Base-by-base conservation (phyloP, 106 monocot genomes). In the Acorus gramineus region DNA sequence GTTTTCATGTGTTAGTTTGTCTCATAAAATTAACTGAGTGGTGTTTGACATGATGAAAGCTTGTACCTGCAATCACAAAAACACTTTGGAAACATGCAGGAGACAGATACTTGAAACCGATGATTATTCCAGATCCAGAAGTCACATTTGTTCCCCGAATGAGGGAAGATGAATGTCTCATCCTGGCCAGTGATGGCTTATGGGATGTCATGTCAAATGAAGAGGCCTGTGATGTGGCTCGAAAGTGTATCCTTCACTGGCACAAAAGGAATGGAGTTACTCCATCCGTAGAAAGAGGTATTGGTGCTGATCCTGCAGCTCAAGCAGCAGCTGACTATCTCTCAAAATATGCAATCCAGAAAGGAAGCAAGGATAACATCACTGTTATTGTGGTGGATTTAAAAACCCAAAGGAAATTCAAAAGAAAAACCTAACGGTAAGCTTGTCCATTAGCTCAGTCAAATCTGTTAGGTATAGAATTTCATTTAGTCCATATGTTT, bases 161-260 rank as follows among this genome's bases (percentile, higher is more conserved):
- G 10, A 73, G 68, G 68, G 86, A 86, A 48, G 86, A 86, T 11
- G 82, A 86, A 14, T 86, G 82, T 52, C 82, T 86, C 42, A 61
- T 86, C 49, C 65, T 86, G 13, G 85, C 81, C 11, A 82, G 72
- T 49, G 85, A 86, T 11, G 82, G 85, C 42, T 65, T 86, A 5
- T 86, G 82, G 86, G 86, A 86, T 14, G 82, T 82, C 7, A 73
- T 86, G 73, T 76, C 86, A 7, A 82, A 86, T 45, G 79, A 82
- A 63, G 86, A 82, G 58, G 86, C 57, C 2, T 82, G 80, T 7
- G 77, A 76, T 12, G 64, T 54, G 2, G 82, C 86, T 3, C 79
- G 79, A n/a, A 73, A 66, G 49, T 51, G 78, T 44, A 79, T 86
- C 48, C 65, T 86, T 8, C 60, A 61, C 11, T 77, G 86, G 82